These are phyloP conservation scores for Lasiosphaeriaceae sp. DNA, from an alignment of 495 filamentous ascomycete species.

Conservation along the genomic window DNA sequence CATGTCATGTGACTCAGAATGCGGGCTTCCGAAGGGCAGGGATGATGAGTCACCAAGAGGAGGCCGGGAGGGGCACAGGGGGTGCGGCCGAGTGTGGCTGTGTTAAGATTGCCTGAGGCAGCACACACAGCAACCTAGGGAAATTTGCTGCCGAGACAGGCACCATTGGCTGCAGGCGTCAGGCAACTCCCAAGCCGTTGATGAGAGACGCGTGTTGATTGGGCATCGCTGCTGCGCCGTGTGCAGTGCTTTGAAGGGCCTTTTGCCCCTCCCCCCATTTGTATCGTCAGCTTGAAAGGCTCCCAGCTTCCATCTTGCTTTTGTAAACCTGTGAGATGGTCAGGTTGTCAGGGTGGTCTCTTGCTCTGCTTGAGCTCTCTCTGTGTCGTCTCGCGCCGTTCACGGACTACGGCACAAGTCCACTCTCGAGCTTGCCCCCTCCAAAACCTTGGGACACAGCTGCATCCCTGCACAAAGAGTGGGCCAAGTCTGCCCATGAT, in stretches of 20 bases:
- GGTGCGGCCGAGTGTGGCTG: not conserved
- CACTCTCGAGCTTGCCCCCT: too few species aligned
- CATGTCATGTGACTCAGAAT: constrained; percentile 4
- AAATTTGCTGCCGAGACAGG: not conserved
- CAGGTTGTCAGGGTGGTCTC: too few species aligned
- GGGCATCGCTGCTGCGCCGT: not conserved
- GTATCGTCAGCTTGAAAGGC: not conserved
- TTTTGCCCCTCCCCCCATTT: too few species aligned
- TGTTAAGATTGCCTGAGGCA: constrained; percentile 1
- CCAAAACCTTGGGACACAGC: not conserved
- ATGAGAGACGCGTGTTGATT: not conserved
- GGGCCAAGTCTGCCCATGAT: constrained; percentile 5
- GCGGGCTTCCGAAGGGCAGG: not conserved
- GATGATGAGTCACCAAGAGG: not conserved
- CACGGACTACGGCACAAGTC: too few species aligned
- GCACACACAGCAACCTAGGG: not conserved
- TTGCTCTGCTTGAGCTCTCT: too few species aligned
- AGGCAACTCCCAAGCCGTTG: not conserved
- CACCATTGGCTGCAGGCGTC: not conserved
- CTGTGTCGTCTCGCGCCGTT: too few species aligned
- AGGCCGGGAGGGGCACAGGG: not conserved
- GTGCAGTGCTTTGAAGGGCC: too few species aligned
- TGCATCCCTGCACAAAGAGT: constrained; percentile 2
- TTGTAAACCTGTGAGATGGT: too few species aligned
- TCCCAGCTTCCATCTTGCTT: not conserved